These are phyloP conservation scores for Aureobasidium uvarum DNA, from an alignment of 2,329 filamentous ascomycete genomes.

Conservation along the genomic window DNA sequence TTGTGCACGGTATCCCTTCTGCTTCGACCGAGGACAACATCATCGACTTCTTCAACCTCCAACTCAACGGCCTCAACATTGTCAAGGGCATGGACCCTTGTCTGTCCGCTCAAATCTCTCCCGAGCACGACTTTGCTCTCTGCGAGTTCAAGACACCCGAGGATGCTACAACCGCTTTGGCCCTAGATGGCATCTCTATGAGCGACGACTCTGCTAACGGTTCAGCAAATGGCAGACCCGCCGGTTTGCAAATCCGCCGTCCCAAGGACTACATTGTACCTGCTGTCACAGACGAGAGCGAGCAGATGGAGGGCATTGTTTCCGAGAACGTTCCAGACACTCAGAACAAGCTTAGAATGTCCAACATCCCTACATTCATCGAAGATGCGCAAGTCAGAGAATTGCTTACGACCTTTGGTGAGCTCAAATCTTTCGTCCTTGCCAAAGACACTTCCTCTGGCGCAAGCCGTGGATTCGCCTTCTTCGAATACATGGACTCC, in stretches of 20 bases:
- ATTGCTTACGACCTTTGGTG: constrained; percentile 84
- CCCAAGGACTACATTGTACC: constrained; percentile 98
- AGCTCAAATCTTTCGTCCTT: constrained; percentile 85
- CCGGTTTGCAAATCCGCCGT: constrained; percentile 72
- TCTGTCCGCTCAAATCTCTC: constrained; percentile 75
- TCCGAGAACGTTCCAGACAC: constrained; percentile 84
- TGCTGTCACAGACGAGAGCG: constrained; percentile 67
- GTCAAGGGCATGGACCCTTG: constrained; percentile 82
- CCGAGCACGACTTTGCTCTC: constrained; percentile 76
- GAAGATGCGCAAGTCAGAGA: constrained; percentile 90
- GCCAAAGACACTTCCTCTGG: constrained; percentile 84
- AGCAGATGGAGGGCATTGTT: constrained; percentile 72
- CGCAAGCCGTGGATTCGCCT: constrained; percentile 82
- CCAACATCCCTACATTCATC: constrained; percentile 84
- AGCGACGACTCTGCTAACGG: constrained; percentile 51
- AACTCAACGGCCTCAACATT: constrained; percentile 95
- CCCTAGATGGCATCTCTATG: constrained; percentile 87
- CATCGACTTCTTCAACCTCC: constrained; percentile 87
- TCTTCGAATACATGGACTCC: constrained; percentile 88
- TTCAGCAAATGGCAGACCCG: constrained; percentile 52
- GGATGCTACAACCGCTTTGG: constrained; percentile 88
- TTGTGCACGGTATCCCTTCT: constrained; percentile 77
- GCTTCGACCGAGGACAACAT: constrained; percentile 73
- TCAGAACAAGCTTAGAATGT: constrained; percentile 90
- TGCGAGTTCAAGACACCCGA: constrained; percentile 84